Evolutionary conservation across 352 stramenopile genomes (phyloP).

Genomic region (Phytophthora fragariaefolia): DNA sequence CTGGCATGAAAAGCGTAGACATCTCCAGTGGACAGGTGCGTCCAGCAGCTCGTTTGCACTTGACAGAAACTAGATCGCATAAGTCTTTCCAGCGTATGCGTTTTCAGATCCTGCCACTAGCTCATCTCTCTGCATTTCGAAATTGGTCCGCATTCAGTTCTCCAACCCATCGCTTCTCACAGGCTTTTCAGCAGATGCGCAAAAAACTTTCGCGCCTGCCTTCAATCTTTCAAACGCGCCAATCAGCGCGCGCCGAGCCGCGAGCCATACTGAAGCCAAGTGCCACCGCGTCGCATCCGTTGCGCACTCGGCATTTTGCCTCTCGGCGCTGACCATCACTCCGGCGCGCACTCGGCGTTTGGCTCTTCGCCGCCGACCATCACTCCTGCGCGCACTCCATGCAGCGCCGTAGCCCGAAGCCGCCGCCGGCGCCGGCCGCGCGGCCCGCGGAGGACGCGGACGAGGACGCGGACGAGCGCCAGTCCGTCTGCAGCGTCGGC

Average conservation of each 20-base stretch:
- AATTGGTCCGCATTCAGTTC: background rate
- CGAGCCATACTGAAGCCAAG: slow-evolving; percentile 29
- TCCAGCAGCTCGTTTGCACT: background rate
- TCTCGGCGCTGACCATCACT: no score
- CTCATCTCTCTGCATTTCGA: no score
- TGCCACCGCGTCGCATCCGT: slow-evolving; percentile 26
- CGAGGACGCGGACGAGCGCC: slow-evolving; percentile 27
- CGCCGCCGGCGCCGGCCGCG: slow-evolving; percentile 6
- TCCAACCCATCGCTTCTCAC: background rate
- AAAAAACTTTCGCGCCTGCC: slow-evolving; percentile 15
- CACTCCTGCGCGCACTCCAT: slow-evolving; percentile 12
- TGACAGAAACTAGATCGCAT: background rate
- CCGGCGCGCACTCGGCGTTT: slow-evolving; percentile 1
- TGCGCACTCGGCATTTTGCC: slow-evolving; percentile 20
- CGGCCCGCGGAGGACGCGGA: slow-evolving; percentile 12
- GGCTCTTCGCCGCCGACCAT: no score
- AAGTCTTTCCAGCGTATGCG: no score
- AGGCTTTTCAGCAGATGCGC: background rate
- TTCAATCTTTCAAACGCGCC: slow-evolving; percentile 22
- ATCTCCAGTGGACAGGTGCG: background rate
- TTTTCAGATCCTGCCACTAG: no score
- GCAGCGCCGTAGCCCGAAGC: slow-evolving; percentile 14
- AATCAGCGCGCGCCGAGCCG: slow-evolving; percentile 24
- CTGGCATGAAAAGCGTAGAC: no score
- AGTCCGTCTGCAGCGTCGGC: slow-evolving; percentile 19